Conservation (phyloP, 2,329 filamentous ascomycete genomes). For the Exophiala xenobiotica region DNA sequence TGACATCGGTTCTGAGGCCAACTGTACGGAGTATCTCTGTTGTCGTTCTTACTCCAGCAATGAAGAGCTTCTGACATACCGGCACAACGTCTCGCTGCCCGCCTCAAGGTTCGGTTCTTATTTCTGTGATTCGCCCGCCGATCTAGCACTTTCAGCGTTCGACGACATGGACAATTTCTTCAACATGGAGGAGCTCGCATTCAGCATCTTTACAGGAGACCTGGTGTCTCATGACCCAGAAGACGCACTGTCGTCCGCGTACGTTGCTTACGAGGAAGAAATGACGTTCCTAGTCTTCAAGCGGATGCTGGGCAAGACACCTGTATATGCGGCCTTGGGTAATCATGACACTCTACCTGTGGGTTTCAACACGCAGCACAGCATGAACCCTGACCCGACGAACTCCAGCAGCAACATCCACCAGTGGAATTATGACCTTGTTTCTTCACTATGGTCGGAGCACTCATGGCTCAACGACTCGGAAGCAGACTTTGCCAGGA, state of each 20-base stretch:
- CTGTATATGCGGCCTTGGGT: conserved; percentile 33
- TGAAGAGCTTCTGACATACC: conserved; percentile 19
- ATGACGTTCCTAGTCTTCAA: conserved; percentile 33
- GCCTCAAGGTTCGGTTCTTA: conserved; percentile 32
- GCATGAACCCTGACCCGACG: conserved; percentile 20
- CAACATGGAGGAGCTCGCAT: conserved; percentile 29
- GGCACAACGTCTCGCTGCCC: conserved; percentile 28
- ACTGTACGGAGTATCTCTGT: conserved; percentile 33
- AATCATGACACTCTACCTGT: conserved; percentile 33
- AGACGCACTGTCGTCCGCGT: conserved; percentile 31
- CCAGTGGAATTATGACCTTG: conserved; percentile 32
- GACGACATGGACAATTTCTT: conserved; percentile 29
- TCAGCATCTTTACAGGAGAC: conserved; percentile 36
- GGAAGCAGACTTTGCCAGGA: conserved; percentile 28
- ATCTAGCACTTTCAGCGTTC: conserved; percentile 31
- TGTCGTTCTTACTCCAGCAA: conserved; percentile 33
- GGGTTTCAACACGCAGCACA: conserved; percentile 29
- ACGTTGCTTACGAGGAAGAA: conserved; percentile 34
- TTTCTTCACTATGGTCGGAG: conserved; percentile 29
- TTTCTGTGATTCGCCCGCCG: conserved; percentile 32
- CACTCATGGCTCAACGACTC: conserved; percentile 32
- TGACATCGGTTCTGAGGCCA: conserved; percentile 34
- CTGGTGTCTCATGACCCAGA: conserved; percentile 34
- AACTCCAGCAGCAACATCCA: conserved; percentile 24
- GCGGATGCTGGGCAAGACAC: conserved; percentile 29